Evolutionary conservation across 306 rosid genomes (phyloP), one percentile per base, ranked within the genome.

Genomic region (Lupinus albus): DNA sequence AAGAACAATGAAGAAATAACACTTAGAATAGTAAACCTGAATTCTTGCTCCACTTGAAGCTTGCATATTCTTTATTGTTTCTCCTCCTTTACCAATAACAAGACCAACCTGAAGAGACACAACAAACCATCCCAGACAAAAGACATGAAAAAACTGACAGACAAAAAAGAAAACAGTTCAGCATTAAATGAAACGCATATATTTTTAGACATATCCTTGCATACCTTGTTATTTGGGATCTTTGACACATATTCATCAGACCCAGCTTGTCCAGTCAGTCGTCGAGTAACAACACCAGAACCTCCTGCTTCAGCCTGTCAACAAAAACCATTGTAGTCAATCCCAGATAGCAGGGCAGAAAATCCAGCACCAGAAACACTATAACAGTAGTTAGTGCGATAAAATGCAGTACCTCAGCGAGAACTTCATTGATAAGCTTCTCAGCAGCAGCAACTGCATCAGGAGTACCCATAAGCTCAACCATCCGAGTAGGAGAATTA

Each of bases 61-160:
- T 78, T 94, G 99, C 99, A 94, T 94, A 75, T 53, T 90, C 82
- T 90, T 94, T 53, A 94, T 94, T 1, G 96, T 86, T 68, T 94
- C 99, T 56, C 99, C 99, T 30, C 99, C 95, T 81, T 94, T 94
- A 54, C 99, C 99, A 67, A 94, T 94, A 10, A 94, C 81, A 71
- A 94, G 92, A 16, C 99, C 99, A 81, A 94, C 99, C 99, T 94
- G 79, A 48, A 76, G 45, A 33, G 38, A 33, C 7, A n/a, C 30
- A 52, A 70, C 13, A 16, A 13, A 33, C 18, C 54, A 49, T 10
- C 55, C 47, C 48, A 33, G 71, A 45, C 64, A 9, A 52, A 72
- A 68, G 35, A 65, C 13, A 7, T 17, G 0, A 48, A 61, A 44
- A 30, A 44, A 12, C 5, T 11, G 0, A 14, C 3, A 58, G 8